phyloP scores from a whole-genome alignment of 768 basidiomycete genomes.

The Termitomyces sp. region DNA sequence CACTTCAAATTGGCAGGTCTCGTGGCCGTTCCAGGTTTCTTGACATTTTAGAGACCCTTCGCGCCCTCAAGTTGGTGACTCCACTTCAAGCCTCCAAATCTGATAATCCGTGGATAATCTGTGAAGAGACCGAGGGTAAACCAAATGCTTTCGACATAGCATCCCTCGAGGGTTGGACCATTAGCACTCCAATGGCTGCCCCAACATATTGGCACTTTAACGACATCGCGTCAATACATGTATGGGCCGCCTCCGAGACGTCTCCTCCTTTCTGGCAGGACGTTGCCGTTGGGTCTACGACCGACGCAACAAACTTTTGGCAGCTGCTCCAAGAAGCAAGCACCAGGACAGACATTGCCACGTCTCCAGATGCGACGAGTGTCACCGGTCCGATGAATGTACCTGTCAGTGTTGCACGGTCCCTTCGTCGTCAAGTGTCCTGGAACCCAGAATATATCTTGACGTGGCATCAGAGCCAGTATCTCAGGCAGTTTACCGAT shows the following conservation, averaged over 20 bases:
- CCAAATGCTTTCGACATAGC: constrained; percentile 45
- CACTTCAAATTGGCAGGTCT: constrained; percentile 57
- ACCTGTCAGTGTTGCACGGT: constrained; percentile 33
- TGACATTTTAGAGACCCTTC: constrained; percentile 59
- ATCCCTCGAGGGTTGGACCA: constrained; percentile 39
- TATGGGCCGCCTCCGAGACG: constrained; percentile 53
- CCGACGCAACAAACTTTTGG: constrained; percentile 55
- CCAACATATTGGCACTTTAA: constrained; percentile 68
- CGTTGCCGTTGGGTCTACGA: constrained; percentile 33
- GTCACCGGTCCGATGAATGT: constrained; percentile 22
- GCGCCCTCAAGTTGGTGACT: constrained; percentile 51
- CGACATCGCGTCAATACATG: constrained; percentile 48
- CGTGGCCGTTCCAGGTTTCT: constrained; percentile 57
- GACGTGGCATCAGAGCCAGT: constrained; percentile 66
- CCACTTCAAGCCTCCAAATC: constrained; percentile 50
- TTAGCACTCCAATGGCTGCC: constrained; percentile 39
- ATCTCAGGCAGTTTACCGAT: constrained; percentile 52
- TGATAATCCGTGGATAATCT: constrained; percentile 41
- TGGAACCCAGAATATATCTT: constrained; percentile 64
- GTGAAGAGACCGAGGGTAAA: constrained; percentile 36
- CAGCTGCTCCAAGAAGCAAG: constrained; percentile 46
- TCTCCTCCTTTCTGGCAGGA: constrained; percentile 55
- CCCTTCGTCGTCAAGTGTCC: constrained; percentile 54
- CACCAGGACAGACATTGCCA: constrained; percentile 28
- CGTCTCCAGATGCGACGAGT: constrained; percentile 12